phyloP scores from a whole-genome alignment of 2,329 filamentous ascomycete genomes.

The Aspergillus vadensis region DNA sequence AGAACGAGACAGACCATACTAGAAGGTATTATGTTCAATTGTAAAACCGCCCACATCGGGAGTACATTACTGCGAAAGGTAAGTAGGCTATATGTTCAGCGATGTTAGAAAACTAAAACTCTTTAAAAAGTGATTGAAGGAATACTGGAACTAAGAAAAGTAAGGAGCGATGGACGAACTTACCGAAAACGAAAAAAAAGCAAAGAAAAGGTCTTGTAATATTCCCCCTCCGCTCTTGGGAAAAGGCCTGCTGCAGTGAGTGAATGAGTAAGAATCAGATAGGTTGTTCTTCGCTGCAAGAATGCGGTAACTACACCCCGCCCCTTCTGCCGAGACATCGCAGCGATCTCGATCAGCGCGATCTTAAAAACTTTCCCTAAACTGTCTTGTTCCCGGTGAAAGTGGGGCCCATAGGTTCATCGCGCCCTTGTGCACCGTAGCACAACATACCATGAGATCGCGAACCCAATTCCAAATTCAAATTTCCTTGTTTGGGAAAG shows the following conservation, averaged over 20 bases:
- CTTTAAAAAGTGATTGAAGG: background rate
- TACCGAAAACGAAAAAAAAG: background rate
- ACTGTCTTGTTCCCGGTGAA: background rate
- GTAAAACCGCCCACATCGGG: too few species aligned
- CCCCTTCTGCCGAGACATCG: background rate
- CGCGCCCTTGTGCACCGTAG: background rate
- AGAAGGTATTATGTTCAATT: background rate
- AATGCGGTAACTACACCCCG: background rate
- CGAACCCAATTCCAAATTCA: background rate
- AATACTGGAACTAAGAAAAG: background rate
- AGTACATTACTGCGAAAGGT: too few species aligned
- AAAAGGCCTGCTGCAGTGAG: background rate
- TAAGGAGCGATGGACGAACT: background rate
- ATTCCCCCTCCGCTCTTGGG: background rate
- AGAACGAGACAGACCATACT: background rate
- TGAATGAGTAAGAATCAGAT: background rate
- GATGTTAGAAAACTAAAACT: too few species aligned
- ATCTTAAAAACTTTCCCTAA: constrained; percentile 7
- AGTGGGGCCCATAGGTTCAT: constrained; percentile 1
- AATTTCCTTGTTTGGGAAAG: background rate
- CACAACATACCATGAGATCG: constrained; percentile 6
- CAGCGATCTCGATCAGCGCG: constrained; percentile 11
- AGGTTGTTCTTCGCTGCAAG: background rate
- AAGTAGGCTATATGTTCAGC: too few species aligned
- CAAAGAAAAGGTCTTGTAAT: background rate